These are phyloP conservation scores for Aspergillus transmontanensis DNA, from an alignment of 2,329 filamentous ascomycete species.

Conservation along the genomic window DNA sequence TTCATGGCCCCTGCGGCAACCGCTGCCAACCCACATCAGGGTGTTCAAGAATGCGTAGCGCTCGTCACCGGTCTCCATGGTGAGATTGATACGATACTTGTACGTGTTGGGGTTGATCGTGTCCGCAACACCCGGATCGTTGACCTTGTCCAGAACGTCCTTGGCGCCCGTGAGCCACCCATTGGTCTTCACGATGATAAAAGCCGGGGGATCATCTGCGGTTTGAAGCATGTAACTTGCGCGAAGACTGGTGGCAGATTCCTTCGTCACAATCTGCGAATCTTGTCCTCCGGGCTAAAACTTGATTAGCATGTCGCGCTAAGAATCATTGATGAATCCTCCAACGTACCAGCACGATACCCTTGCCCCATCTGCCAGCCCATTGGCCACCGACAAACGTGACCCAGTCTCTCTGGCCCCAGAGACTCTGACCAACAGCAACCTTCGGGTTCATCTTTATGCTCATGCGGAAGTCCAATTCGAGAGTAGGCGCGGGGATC, in stretches of 20 bases:
- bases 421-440: slow-evolving; percentile 48
- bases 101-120: slow-evolving; percentile 52
- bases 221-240: slow-evolving; percentile 54
- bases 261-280: slow-evolving; percentile 52
- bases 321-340: background rate
- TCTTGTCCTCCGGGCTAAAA: slow-evolving; percentile 53
- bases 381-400: slow-evolving; percentile 55
- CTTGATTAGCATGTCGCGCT: slow-evolving; percentile 13
- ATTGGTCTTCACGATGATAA: slow-evolving; percentile 49
- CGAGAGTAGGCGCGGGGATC: slow-evolving; percentile 50
- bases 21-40: slow-evolving; percentile 54
- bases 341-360: slow-evolving; percentile 50
- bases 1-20: slow-evolving; percentile 50
- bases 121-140: slow-evolving; percentile 47
- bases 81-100: slow-evolving; percentile 51
- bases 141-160: slow-evolving; percentile 52
- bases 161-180: slow-evolving; percentile 54
- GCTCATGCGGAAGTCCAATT: slow-evolving; percentile 57
- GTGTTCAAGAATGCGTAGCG: slow-evolving; percentile 53
- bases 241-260: slow-evolving; percentile 48
- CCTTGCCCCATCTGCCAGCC: slow-evolving; percentile 56
- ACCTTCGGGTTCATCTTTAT: slow-evolving; percentile 56
- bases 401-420: slow-evolving; percentile 56
- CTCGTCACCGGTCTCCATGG: slow-evolving; percentile 54
- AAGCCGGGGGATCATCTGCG: slow-evolving; percentile 53